Percentiles rank a stretch among this genome's conserved stretches.
Conservation (phyloP, 2,329 filamentous ascomycete genomes). For the Pseudogymnoascus sp. region DNA sequence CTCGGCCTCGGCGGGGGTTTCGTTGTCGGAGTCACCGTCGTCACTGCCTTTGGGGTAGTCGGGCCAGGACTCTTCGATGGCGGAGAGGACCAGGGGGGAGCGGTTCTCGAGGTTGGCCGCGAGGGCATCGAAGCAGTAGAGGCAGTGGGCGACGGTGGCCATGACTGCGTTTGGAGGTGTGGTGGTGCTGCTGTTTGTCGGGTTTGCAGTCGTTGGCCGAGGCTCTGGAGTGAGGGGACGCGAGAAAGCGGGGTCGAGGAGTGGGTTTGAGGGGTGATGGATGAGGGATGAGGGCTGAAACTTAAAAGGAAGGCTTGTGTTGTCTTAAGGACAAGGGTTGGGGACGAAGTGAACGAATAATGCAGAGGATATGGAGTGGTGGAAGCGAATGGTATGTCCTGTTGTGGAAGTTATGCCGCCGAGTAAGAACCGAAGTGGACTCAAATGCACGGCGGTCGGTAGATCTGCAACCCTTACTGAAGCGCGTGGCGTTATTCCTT, state of each 20-base stretch:
- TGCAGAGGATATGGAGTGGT: not conserved
- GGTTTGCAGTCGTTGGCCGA: not conserved
- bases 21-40: slow-evolving; percentile 31
- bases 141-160: slow-evolving; percentile 80
- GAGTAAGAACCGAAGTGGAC: not conserved
- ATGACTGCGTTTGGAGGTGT: slow-evolving; percentile 40
- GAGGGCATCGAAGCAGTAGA: slow-evolving; percentile 87
- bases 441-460: not conserved
- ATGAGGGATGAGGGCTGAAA: not conserved
- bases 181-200: not conserved
- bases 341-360: not conserved
- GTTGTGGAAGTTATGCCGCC: not conserved
- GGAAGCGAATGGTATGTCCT: not conserved
- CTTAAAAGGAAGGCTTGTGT: not conserved
- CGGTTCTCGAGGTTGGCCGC: slow-evolving; percentile 66
- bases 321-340: not conserved
- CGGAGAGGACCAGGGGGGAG: slow-evolving; percentile 56
- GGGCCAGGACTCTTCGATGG: slow-evolving; percentile 60
- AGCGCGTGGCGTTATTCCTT: slow-evolving; percentile 2
- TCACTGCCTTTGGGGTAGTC: slow-evolving; percentile 31
- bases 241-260: not conserved
- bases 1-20: slow-evolving; percentile 27
- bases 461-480: not conserved
- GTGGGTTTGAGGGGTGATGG: not conserved
- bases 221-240: not conserved